These are phyloP conservation scores for Eremothecium coryli DNA, from an alignment of 1,139 yeast species.

Conservation along the genomic window DNA sequence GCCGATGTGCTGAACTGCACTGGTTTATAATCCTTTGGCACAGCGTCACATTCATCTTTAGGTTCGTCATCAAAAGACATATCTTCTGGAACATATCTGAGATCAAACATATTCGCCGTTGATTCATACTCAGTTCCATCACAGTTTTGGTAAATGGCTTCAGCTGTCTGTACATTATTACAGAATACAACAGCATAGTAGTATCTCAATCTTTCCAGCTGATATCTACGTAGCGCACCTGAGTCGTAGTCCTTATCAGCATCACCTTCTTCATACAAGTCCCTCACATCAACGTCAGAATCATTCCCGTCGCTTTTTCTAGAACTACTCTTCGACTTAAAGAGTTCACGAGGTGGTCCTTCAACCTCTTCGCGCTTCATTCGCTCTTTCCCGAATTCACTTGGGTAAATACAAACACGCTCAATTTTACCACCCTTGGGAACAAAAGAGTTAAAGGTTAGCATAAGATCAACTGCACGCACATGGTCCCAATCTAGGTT, in stretches of 20 bases:
- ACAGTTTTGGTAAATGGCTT: constrained; percentile 69
- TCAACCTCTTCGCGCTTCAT: constrained; percentile 83
- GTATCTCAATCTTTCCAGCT: constrained; percentile 77
- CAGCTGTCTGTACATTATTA: constrained; percentile 65
- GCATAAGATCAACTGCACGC: constrained; percentile 77
- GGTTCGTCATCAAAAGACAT: constrained; percentile 77
- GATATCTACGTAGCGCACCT: constrained; percentile 61
- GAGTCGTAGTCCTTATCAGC: constrained; percentile 68
- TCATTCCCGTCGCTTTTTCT: constrained; percentile 36
- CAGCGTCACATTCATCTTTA: constrained; percentile 57
- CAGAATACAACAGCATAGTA: constrained; percentile 90
- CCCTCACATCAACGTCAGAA: constrained; percentile 50
- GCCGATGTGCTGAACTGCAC: constrained; percentile 82
- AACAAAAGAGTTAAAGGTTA: constrained; percentile 79
- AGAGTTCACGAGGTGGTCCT: constrained; percentile 88
- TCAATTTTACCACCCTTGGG: constrained; percentile 65
- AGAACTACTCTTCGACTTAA: constrained; percentile 39
- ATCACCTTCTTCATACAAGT: constrained; percentile 61
- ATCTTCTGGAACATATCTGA: constrained; percentile 86
- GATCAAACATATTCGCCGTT: constrained; percentile 87
- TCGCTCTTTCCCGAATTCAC: constrained; percentile 88
- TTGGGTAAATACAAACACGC: constrained; percentile 74
- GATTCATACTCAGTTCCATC: constrained; percentile 96
- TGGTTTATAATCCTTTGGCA: constrained; percentile 81
- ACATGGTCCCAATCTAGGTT: constrained; percentile 97